Percentiles rank a stretch among this genome's conserved stretches.
Conservation (phyloP, 1,139 yeast species). For the Hyphopichia burtonii region DNA sequence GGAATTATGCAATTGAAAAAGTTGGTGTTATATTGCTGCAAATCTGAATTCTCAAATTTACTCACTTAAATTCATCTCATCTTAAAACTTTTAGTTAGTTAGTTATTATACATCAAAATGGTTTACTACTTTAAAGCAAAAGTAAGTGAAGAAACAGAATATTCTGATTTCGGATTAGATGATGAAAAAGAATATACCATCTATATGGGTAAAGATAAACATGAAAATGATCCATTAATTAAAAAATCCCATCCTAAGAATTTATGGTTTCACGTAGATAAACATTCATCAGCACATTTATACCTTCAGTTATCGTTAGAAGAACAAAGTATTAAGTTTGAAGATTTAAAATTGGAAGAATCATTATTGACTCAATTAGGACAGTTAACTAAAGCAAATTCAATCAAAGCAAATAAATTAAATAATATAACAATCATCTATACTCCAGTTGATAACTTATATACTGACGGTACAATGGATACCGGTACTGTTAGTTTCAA, state of each 20-base stretch:
- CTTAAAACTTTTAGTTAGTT: no score
- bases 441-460: slow-evolving; percentile 75
- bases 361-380: slow-evolving; percentile 60
- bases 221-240: slow-evolving; percentile 73
- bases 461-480: slow-evolving; percentile 73
- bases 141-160: slow-evolving; percentile 7
- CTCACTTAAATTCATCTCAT: no score
- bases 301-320: slow-evolving; percentile 59
- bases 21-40: no score
- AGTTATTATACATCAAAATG: slow-evolving; percentile 29
- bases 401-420: slow-evolving; percentile 74
- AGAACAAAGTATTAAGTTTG: slow-evolving; percentile 34
- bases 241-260: slow-evolving; percentile 68
- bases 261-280: slow-evolving; percentile 85
- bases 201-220: slow-evolving; percentile 76
- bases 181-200: slow-evolving; percentile 27
- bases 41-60: no score
- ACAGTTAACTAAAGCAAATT: slow-evolving; percentile 77
- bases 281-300: slow-evolving; percentile 79
- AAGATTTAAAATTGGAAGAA: slow-evolving; percentile 45
- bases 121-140: slow-evolving; percentile 56
- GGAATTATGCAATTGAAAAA: no score
- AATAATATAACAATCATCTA: slow-evolving; percentile 69
- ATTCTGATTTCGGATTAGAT: slow-evolving; percentile 10
- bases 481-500: slow-evolving; percentile 81